Base-by-base conservation (phyloP, 257 asterid species). In the Ocimum tenuiflorum region DNA sequence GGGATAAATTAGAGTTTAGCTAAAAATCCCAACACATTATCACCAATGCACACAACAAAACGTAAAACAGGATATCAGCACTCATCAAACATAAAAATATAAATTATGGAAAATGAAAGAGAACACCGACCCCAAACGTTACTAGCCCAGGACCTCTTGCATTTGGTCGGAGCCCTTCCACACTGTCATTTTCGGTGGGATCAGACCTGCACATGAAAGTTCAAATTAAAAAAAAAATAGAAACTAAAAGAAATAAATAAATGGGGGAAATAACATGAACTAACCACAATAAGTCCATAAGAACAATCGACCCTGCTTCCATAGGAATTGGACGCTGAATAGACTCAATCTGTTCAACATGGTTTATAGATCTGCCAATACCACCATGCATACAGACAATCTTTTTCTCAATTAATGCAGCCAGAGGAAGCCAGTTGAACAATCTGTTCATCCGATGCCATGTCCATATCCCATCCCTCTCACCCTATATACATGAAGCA, bases 71-170 rank as follows among this genome's bases (percentile, higher is more conserved):
- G 31, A 27, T 27, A 1, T 4, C 31, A 27, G 31, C 31, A 27
- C 2, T 27, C 31, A 27, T 27, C 31, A 4, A 27, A 27, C 31
- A 1, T 1, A 27, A 27, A 27, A 27, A 27, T 4, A 38, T 0
- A 51, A 24, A 10, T 19, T 17, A 17, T 42, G 47, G 45, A 63
- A 41, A 51, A 35, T 29, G 56, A 23, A 45, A 60, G 62, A 17
- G 43, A 66, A 69, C 31, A 76, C 97, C 65, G 77, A 89, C 99
- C 91, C 99, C 99, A 79, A 87, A 92, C 47, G 99, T 92, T 47
- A 92, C 99, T 76, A 92, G 75, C 47, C 99, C 99, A 61, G 99
- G 99, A 68, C 99, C 99, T 84, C 99, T 88, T 47, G 99, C 99
- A 80, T 92, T 92, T 47, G 99, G 99, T 23, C 97, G 86, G 75